These are phyloP conservation scores for Clathrospora elynae DNA, from an alignment of 2,329 filamentous ascomycete genomes.

Conservation along the genomic window DNA sequence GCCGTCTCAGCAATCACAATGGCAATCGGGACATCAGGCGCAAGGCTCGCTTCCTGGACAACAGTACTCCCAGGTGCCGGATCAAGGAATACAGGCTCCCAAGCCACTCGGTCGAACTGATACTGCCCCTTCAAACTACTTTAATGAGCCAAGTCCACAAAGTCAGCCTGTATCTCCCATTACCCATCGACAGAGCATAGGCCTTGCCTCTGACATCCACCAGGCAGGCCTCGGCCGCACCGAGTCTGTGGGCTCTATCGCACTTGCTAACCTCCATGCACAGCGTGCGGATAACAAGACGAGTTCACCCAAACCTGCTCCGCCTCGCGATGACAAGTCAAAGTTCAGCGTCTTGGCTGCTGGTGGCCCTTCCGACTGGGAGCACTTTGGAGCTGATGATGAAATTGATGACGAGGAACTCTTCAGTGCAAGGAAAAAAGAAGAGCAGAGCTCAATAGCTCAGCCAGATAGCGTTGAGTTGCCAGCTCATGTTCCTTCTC, in stretches of 20 bases:
- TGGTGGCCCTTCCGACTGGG: conserved; percentile 48
- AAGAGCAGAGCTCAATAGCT: conserved; percentile 14
- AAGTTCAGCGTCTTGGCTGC: conserved; percentile 42
- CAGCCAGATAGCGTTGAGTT: conserved; percentile 39
- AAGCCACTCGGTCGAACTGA: conserved; percentile 34
- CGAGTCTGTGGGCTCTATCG: conserved; percentile 42
- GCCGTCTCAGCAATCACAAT: conserved; percentile 22
- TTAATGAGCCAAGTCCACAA: conserved; percentile 34
- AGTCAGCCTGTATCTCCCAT: conserved; percentile 44
- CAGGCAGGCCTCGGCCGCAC: conserved; percentile 27
- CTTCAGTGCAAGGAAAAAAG: conserved; percentile 35
- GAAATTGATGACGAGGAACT: conserved; percentile 46
- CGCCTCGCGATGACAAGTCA: conserved; percentile 34
- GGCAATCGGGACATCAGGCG: conserved; percentile 32
- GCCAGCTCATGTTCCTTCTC: conserved; percentile 31
- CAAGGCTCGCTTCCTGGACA: conserved; percentile 26
- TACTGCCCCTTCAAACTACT: conserved; percentile 32
- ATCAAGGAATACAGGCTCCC: conserved; percentile 34
- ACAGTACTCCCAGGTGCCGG: conserved; percentile 22
- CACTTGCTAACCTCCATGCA: conserved; percentile 36
- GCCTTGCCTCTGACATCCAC: conserved; percentile 23
- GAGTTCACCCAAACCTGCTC: conserved; percentile 35
- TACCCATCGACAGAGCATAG: conserved; percentile 34
- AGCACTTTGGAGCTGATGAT: conserved; percentile 40
- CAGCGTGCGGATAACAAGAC: conserved; percentile 31